These are phyloP conservation scores for Cyclotella kingstonii DNA, from an alignment of 108 stramenopile species.

Conservation along the genomic window DNA sequence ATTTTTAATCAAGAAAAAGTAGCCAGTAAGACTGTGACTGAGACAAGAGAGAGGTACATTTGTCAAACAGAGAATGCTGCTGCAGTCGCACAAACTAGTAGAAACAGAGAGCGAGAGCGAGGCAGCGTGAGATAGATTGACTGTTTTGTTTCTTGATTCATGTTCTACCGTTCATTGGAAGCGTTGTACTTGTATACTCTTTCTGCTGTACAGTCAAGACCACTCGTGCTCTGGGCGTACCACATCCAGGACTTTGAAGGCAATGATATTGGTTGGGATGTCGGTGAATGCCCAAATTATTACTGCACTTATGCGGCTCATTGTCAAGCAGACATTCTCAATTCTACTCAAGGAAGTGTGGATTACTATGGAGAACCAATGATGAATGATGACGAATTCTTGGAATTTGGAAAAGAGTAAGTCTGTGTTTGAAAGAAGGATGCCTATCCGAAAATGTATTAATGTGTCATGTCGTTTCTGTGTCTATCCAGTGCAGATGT, in stretches of 20 bases:
- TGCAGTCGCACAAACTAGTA: neutral
- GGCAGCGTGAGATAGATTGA: neutral
- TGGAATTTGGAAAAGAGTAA: conserved; percentile 21
- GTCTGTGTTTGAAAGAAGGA: neutral
- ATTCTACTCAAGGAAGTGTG: conserved; percentile 6
- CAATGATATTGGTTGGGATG: conserved; percentile 14
- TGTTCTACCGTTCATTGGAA: neutral
- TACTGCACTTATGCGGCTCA: conserved; percentile 24
- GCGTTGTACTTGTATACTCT: neutral
- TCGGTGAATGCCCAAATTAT: conserved; percentile 20
- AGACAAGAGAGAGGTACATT: conserved; percentile 36
- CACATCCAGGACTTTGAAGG: conserved; percentile 14
- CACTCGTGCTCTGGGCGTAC: conserved; percentile 20
- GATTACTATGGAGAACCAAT: neutral
- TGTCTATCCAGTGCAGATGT: conserved; percentile 10
- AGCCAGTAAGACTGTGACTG: conserved; percentile 33
- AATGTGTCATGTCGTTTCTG: neutral
- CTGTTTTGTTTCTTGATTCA: neutral
- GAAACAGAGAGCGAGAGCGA: neutral
- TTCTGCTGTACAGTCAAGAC: neutral
- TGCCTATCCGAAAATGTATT: neutral
- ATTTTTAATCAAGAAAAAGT: conserved; percentile 56
- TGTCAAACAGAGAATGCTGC: conserved; percentile 51
- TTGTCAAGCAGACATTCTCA: conserved; percentile 12
- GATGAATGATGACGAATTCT: conserved; percentile 24